Evolutionary conservation across 371 early-diverging fungal genomes (phyloP), one percentile per base, ranked within the genome.

Genomic region (Mortierella sp.): DNA sequence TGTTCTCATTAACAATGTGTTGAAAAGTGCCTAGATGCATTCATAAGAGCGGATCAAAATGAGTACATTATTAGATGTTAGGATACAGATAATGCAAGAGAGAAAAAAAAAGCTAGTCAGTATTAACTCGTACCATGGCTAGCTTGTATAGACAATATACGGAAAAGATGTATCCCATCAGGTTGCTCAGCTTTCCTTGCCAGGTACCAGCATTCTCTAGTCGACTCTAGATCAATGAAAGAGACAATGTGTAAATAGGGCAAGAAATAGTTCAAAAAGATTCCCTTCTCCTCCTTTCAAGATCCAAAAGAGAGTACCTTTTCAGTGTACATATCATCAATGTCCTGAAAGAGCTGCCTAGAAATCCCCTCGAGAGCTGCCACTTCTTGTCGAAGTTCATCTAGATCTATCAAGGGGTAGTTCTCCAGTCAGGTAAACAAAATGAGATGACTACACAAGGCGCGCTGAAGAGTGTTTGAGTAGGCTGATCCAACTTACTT

Each of bases 131-230:
- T 87, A 93, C 94, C 87, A 91, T 87, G 44, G 90, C 70, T 26
- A 96, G 84, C 66, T 93, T 95, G 85, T 94, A 97, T 15, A 96
- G 66, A 83, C 98, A 98, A 70, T 97, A 97, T 1, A 90, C 73
- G 9, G 95, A 90, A 70, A 98, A 96, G 28, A 94, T 72, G 62
- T 90, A 90, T 21, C 94, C 95, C 62, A 97, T 65, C 7, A 91
- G 48, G 66, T 93, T 94, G 82, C 90, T 88, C 59, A 89, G 88
- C 59, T 91, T 84, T 5, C 98, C 97, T 48, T 89, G 84, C 83
- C 88, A 87, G 9, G 98, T 96, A 65, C 87, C 82, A 14, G 94
- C 86, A 37, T 86, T 86, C 53, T 85, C 83, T 62, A 87, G 81
- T 21, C 89, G 88, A 23, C 88, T 84, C 91, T 90, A 67, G 15